These are phyloP conservation scores for Mycosarcoma mackinlayi DNA, from an alignment of 1,284 basidiomycete genomes.

Conservation along the genomic window DNA sequence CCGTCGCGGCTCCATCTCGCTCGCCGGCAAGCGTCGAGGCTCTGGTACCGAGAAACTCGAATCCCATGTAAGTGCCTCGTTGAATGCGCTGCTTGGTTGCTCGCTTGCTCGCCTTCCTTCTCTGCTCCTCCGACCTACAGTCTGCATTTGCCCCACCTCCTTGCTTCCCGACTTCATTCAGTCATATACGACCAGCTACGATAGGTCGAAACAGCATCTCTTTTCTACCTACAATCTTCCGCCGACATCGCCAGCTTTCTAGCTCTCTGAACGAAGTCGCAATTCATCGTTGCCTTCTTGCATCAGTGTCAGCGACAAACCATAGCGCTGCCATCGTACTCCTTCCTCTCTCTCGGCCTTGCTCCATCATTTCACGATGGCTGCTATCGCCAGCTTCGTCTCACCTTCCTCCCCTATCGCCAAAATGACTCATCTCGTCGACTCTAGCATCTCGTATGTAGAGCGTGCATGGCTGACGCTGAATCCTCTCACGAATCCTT, in stretches of 20 bases:
- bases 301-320: not conserved
- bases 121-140: not conserved
- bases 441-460: conserved; percentile 17
- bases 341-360: too few species aligned
- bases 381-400: conserved; percentile 7
- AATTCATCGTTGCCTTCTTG: too few species aligned
- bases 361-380: too few species aligned
- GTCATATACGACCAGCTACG: too few species aligned
- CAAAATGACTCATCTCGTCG: conserved; percentile 25
- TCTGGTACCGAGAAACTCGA: conserved; percentile 61
- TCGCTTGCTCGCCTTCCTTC: not conserved
- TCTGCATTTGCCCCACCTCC: too few species aligned
- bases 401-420: not conserved
- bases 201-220: too few species aligned
- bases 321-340: too few species aligned
- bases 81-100: too few species aligned
- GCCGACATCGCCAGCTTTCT: too few species aligned
- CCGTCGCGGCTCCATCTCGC: conserved; percentile 48
- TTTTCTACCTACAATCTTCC: too few species aligned
- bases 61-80: conserved; percentile 56
- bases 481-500: conserved; percentile 4
- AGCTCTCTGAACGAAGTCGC: too few species aligned
- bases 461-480: conserved; percentile 28
- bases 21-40: conserved; percentile 51
- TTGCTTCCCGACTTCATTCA: too few species aligned